Base-by-base conservation (phyloP, 2,329 filamentous ascomycete species). In the Exophiala xenobiotica region DNA sequence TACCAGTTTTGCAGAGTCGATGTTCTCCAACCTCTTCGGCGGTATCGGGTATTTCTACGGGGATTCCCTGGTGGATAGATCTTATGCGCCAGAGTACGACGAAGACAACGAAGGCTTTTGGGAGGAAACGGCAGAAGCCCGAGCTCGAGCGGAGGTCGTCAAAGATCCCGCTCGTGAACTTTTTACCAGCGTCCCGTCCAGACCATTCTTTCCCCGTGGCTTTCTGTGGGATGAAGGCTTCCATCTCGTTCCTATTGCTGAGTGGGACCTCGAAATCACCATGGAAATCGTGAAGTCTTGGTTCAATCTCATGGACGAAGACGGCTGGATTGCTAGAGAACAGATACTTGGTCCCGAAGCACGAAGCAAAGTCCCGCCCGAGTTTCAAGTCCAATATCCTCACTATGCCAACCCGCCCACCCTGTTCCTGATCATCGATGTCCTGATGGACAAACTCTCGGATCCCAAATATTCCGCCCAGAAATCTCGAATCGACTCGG, bases 191-290 rank as follows among this genome's bases (percentile, higher is more conserved):
- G 86, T 97, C 50, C 93, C 93, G 0, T 97, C 92, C 6, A 79
- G 93, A 3, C 88, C 93, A 0, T 99, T 99, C 75, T 99, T 99
- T 72, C 93, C 93, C 1, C 81, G 93, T 55, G 93, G 93, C 1
- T 99, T 99, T 68, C 78, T 97, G 3, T 99, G 93, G 93, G 93
- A 99, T 63, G 93, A 99, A 69, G 93, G 93, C 0, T 99, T 97
- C 71, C 93, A 99, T 65, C 76, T 99, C 27, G 76, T 96, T 41
- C 91, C 91, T 1, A 85, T 99, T 47, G 80, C 90, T 16, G 92
- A 99, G 60, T 99, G 91, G 88, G 93, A 99, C 67, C 82, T 90
- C 46, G 91, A 96, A 65, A 78, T 97, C 45, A 85, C 88, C 0
- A 76, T 85, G 43, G 90, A 96, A 57, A 90, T 99, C 59, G 81